Evolutionary conservation across 768 basidiomycete species (phyloP), one percentile per base, ranked within the genome.

Genomic region (Mycena crocata): DNA sequence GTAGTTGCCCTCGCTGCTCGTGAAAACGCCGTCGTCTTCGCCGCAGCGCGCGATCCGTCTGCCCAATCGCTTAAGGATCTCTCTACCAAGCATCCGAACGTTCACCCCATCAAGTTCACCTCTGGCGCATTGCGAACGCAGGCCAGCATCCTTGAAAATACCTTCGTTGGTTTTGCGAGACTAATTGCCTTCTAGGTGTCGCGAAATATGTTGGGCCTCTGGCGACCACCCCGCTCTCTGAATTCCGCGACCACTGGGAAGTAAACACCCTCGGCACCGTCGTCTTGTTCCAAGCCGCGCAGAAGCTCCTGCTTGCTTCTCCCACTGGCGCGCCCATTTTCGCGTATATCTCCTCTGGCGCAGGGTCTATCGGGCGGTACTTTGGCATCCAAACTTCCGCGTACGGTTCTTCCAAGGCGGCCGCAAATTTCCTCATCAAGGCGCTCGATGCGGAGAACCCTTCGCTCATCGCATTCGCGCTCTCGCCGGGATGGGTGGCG

Each of bases 231-330:
- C 52, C 51, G 5, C 7, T 56, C 28, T 48, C 48, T 13, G 40
- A 31, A 7, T 42, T 57, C 42, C 14, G 30, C 5, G 52, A 56
- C 5, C 51, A 64, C 40, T 64, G 31, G 35, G 62, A 64, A 26
- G 52, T 50, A 6, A 64, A 64, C 62, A 48, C 45, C 13, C 39
- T 64, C 40, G 62, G 62, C 37, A 6, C 44, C 23, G 26, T 64
- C 32, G 62, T 64, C 21, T 28, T 57, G 1, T 64, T 64, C 54
- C 62, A 64, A 35, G 52, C 48, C 34, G 28, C 24, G 13, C 49
- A 62, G 5, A 30, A 24, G 2, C 62, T 63, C 13, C 62, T 63
- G 37, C 46, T 50, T n/a, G 62, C 62, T 23, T 45, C 28, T 3
- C 40, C 57, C 42, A 45, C 39, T 10, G 24, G 24, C 7, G 32